Evolutionary conservation across 2,329 filamentous ascomycete genomes (phyloP), one percentile per base, ranked within the genome.

Genomic region (Epicoccum nigrum): DNA sequence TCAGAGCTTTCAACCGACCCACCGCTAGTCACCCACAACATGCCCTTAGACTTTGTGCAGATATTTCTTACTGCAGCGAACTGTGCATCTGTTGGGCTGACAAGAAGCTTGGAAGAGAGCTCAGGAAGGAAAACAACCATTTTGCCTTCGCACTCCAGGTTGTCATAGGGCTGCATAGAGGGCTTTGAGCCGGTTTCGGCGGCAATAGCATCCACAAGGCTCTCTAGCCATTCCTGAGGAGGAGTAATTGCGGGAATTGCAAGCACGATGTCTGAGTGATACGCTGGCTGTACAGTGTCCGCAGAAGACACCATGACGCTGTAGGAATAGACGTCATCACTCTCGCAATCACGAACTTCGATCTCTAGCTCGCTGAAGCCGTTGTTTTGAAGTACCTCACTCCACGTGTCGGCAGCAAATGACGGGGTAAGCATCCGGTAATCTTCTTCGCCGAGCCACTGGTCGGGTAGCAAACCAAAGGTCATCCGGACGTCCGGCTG

Each of bases 381-480:
- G 7, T 20, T 42, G 6, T n/a, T 31, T 19, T 32, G 20, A 12
- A 52, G 39, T 4, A 52, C 23, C 4, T 46, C 32, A 32, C 42
- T 31, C 44, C 44, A 46, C 6, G 13, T 46, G 11, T 33, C 17
- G n/a, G 17, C 27, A 8, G 44, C 1, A 3, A 32, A 31, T 2
- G 37, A 21, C 13, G 43, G 37, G n/a, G 41, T 46, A 11, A 45
- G 17, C 20, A 35, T 9, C 3, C 48, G 40, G 9, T 46, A 38
- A 3, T 34, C 30, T 27, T 52, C 49, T 17, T 52, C 35, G 27
- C 34, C 38, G 28, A 43, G 55, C 66, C 66, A 69, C 61, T 63
- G 67, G 4, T 59, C 64, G 8, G 59, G 56, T 12, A 69, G 44
- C 2, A 60, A 44, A 7, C 64, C 66, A 39, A 69, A 64, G 27